These are phyloP conservation scores for Penicillium angulare DNA, from an alignment of 495 filamentous ascomycete genomes.

Conservation along the genomic window DNA sequence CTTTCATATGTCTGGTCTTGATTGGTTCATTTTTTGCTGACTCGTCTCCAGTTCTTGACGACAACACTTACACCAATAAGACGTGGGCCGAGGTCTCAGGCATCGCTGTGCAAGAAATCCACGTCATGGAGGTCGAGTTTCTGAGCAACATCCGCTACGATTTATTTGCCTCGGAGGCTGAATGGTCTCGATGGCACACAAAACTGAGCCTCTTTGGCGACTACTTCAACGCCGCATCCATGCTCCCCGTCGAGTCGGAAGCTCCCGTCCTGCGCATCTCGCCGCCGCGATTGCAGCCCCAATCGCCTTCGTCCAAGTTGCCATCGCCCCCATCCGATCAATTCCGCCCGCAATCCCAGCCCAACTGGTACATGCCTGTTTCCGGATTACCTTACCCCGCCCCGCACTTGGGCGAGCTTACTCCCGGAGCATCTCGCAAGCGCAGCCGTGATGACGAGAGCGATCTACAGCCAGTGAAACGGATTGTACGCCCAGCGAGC, in stretches of 20 bases:
- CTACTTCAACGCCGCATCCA: constrained; percentile 70
- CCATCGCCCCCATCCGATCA: constrained; percentile 52
- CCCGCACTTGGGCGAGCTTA: constrained; percentile 22
- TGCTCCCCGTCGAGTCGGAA: constrained; percentile 30
- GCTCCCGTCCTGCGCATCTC: constrained; percentile 32
- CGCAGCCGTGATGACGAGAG: constrained; percentile 65
- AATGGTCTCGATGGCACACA: constrained; percentile 85
- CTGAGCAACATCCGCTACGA: constrained; percentile 98
- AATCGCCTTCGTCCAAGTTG: constrained; percentile 44
- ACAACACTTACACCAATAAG: constrained; percentile 99
- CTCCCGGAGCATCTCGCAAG: constrained; percentile 58
- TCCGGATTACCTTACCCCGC: constrained; percentile 27
- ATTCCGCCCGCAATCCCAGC: constrained; percentile 26
- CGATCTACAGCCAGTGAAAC: constrained; percentile 68
- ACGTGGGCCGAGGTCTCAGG: constrained; percentile 99
- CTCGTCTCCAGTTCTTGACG: constrained; percentile 71
- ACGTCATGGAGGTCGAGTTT: constrained; percentile 99
- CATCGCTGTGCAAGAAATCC: constrained; percentile 91
- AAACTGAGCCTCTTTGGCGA: constrained; percentile 75
- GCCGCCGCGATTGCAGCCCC: constrained; percentile 30
- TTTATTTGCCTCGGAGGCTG: constrained; percentile 72
- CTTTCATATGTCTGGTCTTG: background rate
- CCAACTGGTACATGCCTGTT: constrained; percentile 31
- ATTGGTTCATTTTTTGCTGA: constrained; percentile 26
- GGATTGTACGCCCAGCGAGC: constrained; percentile 36